Percentiles rank a stretch among this genome's conserved stretches.
These are phyloP conservation scores for Furcasterigmium sp. DNA, from an alignment of 2,329 filamentous ascomycete species.

Conservation along the genomic window DNA sequence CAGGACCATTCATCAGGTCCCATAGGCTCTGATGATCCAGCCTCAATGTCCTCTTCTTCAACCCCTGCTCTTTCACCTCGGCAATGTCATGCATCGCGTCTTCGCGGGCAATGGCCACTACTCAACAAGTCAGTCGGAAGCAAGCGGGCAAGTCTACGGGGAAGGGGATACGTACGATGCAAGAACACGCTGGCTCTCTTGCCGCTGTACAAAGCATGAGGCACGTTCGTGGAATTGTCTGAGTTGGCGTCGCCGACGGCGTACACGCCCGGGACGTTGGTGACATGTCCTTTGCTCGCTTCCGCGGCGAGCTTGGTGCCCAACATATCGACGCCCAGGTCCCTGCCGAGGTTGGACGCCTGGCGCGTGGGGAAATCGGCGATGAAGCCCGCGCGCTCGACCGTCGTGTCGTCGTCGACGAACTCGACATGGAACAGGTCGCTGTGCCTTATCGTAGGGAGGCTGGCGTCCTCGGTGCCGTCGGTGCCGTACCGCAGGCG, in stretches of 20 bases:
- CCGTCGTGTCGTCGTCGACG: slow-evolving; percentile 20
- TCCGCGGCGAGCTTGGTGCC: slow-evolving; percentile 39
- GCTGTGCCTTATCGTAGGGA: slow-evolving; percentile 39
- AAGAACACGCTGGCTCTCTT: slow-evolving; percentile 53
- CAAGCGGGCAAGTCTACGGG: not conserved
- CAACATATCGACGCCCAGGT: slow-evolving; percentile 40
- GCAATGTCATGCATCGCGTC: slow-evolving; percentile 27
- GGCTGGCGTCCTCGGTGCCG: slow-evolving; percentile 30
- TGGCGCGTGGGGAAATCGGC: slow-evolving; percentile 42
- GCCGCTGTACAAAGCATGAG: slow-evolving; percentile 54
- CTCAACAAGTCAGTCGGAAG: not conserved
- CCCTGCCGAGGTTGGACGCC: slow-evolving; percentile 36
- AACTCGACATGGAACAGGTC: slow-evolving; percentile 54
- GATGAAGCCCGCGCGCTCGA: slow-evolving; percentile 47
- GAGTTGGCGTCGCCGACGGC: slow-evolving; percentile 56
- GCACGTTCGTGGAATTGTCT: slow-evolving; percentile 55
- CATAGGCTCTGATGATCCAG: slow-evolving; percentile 37
- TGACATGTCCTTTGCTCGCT: slow-evolving; percentile 34
- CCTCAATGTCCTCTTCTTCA: slow-evolving; percentile 15
- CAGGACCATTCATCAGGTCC: slow-evolving; percentile 40
- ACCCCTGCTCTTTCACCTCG: slow-evolving; percentile 17
- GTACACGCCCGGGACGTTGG: slow-evolving; percentile 49
- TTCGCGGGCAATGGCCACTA: slow-evolving; percentile 37
- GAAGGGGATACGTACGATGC: slow-evolving; percentile 39
- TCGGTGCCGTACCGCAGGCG: slow-evolving; percentile 36